Percentiles rank a stretch among this genome's conserved stretches.
Conservation (phyloP, 2,329 filamentous ascomycete genomes). For the Pseudopithomyces chartarum region DNA sequence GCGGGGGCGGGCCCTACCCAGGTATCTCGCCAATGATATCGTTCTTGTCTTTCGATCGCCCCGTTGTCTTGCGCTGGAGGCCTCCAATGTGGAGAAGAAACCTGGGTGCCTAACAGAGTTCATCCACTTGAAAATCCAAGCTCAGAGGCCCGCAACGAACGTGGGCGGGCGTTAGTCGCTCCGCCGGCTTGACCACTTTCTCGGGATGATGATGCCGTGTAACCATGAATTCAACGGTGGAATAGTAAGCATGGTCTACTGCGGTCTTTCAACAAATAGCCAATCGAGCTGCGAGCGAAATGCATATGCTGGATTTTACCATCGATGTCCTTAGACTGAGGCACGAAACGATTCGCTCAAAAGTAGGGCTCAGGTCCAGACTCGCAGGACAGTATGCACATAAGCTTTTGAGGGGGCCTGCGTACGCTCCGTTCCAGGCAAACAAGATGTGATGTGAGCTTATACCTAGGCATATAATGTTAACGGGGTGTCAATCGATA, state of each 20-base stretch:
- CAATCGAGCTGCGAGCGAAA: background rate
- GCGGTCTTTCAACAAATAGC: background rate
- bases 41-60: background rate
- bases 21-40: background rate
- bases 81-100: background rate
- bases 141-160: background rate
- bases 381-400: too few species aligned
- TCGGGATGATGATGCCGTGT: constrained; percentile 25
- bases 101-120: background rate
- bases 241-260: background rate
- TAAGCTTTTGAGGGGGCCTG: too few species aligned
- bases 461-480: too few species aligned
- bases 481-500: too few species aligned
- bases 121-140: background rate
- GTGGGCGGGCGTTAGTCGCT: background rate
- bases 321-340: too few species aligned
- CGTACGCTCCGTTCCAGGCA: too few species aligned
- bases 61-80: background rate
- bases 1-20: constrained; percentile 15
- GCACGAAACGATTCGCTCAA: too few species aligned
- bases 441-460: too few species aligned
- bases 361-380: too few species aligned
- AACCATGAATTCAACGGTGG: constrained; percentile 5
- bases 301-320: background rate
- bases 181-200: constrained; percentile 13